Evolutionary conservation across 2,329 filamentous ascomycete genomes (phyloP).

Genomic region (Ophiobolus disseminans): DNA sequence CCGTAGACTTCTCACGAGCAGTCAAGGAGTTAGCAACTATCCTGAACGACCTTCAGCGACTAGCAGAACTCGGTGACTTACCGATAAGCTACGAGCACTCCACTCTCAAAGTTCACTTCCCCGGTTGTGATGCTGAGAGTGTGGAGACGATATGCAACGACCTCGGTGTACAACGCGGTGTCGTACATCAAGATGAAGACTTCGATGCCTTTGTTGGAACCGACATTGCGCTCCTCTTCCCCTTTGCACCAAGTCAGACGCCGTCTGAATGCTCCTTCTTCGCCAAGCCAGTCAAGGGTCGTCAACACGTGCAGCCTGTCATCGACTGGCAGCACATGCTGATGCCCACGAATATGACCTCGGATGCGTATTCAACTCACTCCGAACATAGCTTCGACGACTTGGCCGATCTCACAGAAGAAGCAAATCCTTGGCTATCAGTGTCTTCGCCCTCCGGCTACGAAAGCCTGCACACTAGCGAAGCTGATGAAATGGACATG

Average conservation of each 20-base stretch:
- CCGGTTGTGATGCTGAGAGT: constrained; percentile 83
- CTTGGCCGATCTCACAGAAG: constrained; percentile 48
- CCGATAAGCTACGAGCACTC: constrained; percentile 76
- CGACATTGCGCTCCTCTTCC: constrained; percentile 80
- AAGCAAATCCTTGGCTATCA: constrained; percentile 62
- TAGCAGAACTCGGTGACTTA: constrained; percentile 81
- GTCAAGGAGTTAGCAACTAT: constrained; percentile 82
- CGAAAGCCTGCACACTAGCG: constrained; percentile 64
- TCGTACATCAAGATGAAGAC: constrained; percentile 78
- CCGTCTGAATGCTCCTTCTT: constrained; percentile 57
- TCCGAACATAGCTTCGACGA: constrained; percentile 49
- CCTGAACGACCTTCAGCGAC: constrained; percentile 79
- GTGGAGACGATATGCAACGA: constrained; percentile 87
- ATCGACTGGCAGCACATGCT: constrained; percentile 67
- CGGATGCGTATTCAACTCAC: constrained; percentile 49
- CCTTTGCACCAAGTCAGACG: constrained; percentile 74
- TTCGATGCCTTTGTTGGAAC: constrained; percentile 73
- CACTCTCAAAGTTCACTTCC: constrained; percentile 82
- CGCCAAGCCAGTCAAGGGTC: constrained; percentile 49
- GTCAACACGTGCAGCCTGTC: constrained; percentile 46
- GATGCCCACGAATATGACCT: constrained; percentile 48
- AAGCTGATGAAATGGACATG: constrained; percentile 51
- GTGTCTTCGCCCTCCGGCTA: constrained; percentile 59
- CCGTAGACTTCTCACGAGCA: constrained; percentile 85
- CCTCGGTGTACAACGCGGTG: constrained; percentile 79